Conservation (phyloP, 176 grass and related monocot genomes). For the Cenchrus purpureus region DNA sequence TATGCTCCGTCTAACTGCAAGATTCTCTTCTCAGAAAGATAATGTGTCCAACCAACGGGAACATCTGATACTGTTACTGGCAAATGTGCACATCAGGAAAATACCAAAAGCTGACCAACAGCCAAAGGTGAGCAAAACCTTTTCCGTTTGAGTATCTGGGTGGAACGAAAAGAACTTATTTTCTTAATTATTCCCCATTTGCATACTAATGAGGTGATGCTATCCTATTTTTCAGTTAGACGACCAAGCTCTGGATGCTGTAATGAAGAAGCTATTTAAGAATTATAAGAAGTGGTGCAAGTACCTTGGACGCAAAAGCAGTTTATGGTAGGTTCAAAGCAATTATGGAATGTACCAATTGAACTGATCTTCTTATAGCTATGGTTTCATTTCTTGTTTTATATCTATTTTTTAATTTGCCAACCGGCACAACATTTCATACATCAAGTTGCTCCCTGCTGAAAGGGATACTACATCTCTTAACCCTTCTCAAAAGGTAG, state of each 20-base stretch:
- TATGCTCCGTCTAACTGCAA: background rate
- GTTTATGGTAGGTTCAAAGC: constrained; percentile 67
- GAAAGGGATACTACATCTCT: constrained; percentile 3
- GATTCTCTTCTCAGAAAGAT: constrained; percentile 64
- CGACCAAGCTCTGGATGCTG: constrained; percentile 64
- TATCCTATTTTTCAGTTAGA: constrained; percentile 61
- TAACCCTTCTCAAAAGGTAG: background rate
- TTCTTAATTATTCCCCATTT: background rate
- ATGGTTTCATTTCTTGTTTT: background rate
- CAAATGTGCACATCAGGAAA: constrained; percentile 92
- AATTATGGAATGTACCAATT: background rate
- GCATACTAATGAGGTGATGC: background rate
- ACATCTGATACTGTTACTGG: constrained; percentile 89
- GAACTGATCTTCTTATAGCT: constrained; percentile 7
- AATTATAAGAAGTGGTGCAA: constrained; percentile 98
- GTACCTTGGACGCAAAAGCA: constrained; percentile 82
- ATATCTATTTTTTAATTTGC: constrained; percentile 1
- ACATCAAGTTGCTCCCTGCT: background rate
- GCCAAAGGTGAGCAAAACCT: constrained; percentile 62
- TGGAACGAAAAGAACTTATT: background rate
- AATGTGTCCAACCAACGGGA: constrained; percentile 98
- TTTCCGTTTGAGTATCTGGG: background rate
- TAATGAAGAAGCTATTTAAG: constrained; percentile 92
- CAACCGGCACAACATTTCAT: background rate
- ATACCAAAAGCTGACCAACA: constrained; percentile 72